Conservation (phyloP, 2,329 filamentous ascomycete genomes). For the Hymenoscyphus repandus region DNA sequence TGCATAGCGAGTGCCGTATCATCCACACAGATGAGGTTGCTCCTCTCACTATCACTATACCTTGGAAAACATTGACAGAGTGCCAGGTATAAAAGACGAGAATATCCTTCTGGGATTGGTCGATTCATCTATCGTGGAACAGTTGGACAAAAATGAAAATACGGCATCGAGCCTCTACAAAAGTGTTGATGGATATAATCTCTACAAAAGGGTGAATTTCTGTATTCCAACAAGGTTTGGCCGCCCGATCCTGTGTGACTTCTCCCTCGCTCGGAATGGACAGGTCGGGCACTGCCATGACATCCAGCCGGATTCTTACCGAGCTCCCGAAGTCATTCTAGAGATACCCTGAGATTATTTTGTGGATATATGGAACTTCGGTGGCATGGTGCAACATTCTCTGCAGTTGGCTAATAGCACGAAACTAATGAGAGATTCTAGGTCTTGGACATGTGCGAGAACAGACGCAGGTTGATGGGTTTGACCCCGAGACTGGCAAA, state of each 20-base stretch:
- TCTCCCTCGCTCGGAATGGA: constrained; percentile 21
- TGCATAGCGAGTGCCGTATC: constrained; percentile 95
- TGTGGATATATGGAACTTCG: constrained; percentile 35
- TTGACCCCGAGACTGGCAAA: constrained; percentile 20
- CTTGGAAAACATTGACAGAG: constrained; percentile 14
- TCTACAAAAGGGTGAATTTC: constrained; percentile 22
- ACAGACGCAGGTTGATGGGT: constrained; percentile 20
- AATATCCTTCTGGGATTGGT: constrained; percentile 21
- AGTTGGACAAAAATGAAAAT: constrained; percentile 21
- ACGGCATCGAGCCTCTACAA: constrained; percentile 15
- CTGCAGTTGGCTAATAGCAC: constrained; percentile 12
- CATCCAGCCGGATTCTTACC: constrained; percentile 24
- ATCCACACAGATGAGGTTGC: constrained; percentile 72
- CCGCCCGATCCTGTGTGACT: constrained; percentile 24
- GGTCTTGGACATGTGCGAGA: constrained; percentile 25
- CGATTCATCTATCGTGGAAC: constrained; percentile 21
- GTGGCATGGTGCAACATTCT: constrained; percentile 29
- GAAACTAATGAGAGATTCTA: constrained; percentile 20
- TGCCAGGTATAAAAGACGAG: constrained; percentile 23
- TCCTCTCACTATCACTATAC: constrained; percentile 13
- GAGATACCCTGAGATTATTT: constrained; percentile 32
- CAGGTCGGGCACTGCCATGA: constrained; percentile 21
- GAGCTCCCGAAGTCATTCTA: constrained; percentile 35
- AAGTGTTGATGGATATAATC: constrained; percentile 17
- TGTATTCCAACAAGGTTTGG: constrained; percentile 22